Conservation (phyloP, 495 filamentous ascomycete species). For the Aspergillus coremiiformis region DNA sequence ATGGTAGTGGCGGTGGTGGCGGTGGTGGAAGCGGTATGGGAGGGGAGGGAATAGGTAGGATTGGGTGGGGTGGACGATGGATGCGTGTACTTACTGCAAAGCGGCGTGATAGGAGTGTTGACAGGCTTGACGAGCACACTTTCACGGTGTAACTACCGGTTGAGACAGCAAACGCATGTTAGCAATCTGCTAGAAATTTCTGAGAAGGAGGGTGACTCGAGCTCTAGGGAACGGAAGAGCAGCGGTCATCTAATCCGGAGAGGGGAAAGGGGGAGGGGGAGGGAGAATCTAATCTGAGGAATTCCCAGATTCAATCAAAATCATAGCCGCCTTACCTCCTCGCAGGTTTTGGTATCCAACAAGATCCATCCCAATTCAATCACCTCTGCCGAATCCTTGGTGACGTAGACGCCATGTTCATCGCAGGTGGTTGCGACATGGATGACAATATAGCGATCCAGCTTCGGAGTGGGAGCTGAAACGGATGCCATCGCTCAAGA, state of each 20-base stretch:
- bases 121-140: constrained; percentile 95
- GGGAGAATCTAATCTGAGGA: too few relatives aligned
- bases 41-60: neutral
- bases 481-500: constrained; percentile 40
- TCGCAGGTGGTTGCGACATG: constrained; percentile 98
- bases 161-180: constrained; percentile 1
- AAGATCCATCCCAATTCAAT: constrained; percentile 98
- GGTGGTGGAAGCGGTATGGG: too few relatives aligned
- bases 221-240: constrained; percentile 7
- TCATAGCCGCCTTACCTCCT: constrained; percentile 62
- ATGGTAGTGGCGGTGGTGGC: constrained; percentile 10
- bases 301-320: too few relatives aligned
- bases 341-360: constrained; percentile 79
- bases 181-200: constrained; percentile 6
- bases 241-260: constrained; percentile 1
- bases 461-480: constrained; percentile 51
- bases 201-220: constrained; percentile 4
- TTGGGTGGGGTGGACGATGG: neutral
- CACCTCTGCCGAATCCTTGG: constrained; percentile 97
- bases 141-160: constrained; percentile 74
- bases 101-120: constrained; percentile 95
- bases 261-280: constrained; percentile 11
- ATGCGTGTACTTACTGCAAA: constrained; percentile 76
- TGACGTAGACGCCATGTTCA: constrained; percentile 98
- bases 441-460: constrained; percentile 94